Evolutionary conservation across 2,329 filamentous ascomycete species (phyloP).

Genomic region (Pseudogymnoascus sp.): DNA sequence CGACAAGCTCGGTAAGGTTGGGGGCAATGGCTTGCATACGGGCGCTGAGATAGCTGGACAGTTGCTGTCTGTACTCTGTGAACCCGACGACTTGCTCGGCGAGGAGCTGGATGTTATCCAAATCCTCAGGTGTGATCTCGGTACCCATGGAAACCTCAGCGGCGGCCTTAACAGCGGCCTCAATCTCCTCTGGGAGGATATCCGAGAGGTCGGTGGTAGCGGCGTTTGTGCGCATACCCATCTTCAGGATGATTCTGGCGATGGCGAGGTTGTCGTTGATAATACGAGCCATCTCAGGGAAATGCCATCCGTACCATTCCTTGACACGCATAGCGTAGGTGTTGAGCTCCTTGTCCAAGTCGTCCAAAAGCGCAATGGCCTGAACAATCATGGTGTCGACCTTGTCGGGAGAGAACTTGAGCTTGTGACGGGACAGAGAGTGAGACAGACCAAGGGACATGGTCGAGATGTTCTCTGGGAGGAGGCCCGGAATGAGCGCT

Average conservation of each 20-base stretch:
- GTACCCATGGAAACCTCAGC: conserved; percentile 98
- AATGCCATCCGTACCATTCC: conserved; percentile 99
- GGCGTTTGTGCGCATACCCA: conserved; percentile 82
- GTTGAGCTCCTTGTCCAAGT: conserved; percentile 97
- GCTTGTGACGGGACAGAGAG: conserved; percentile 92
- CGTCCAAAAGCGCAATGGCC: conserved; percentile 86
- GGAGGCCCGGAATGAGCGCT: conserved; percentile 81
- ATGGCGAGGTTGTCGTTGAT: conserved; percentile 96
- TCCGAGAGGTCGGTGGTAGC: conserved; percentile 73
- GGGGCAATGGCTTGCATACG: conserved; percentile 97
- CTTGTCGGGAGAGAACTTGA: conserved; percentile 98
- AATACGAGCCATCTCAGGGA: conserved; percentile 95
- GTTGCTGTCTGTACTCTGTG: conserved; percentile 80
- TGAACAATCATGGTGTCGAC: conserved; percentile 99
- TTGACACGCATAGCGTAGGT: conserved; percentile 98
- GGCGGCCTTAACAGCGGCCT: conserved; percentile 82
- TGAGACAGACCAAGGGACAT: conserved; percentile 96
- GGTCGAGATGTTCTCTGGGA: conserved; percentile 78
- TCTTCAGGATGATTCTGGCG: conserved; percentile 75
- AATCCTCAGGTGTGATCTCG: conserved; percentile 86
- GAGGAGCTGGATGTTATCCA: conserved; percentile 84
- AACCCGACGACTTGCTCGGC: conserved; percentile 91
- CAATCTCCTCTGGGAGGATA: conserved; percentile 91
- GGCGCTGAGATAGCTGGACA: conserved; percentile 80
- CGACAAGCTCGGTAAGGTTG: conserved; percentile 87